These are phyloP conservation scores for Leishmania aethiopica DNA, from an alignment of 208 protist species.

Conservation along the genomic window DNA sequence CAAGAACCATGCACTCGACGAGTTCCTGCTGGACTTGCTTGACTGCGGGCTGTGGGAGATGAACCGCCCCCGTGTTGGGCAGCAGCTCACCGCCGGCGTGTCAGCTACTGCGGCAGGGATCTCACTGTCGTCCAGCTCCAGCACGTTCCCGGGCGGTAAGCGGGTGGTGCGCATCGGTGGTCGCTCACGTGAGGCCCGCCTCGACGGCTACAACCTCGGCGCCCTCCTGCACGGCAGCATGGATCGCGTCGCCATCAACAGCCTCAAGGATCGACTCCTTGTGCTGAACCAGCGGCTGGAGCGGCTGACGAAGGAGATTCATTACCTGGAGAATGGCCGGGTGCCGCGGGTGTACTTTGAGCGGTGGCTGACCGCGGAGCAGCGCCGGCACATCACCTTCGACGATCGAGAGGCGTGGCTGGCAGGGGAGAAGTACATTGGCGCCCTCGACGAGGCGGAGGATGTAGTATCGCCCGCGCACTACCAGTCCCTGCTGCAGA, in stretches of 20 bases:
- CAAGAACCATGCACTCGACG: conserved; percentile 96
- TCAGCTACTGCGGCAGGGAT: conserved; percentile 3
- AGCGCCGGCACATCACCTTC: conserved; percentile 68
- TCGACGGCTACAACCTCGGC: conserved; percentile 82
- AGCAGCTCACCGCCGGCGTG: conserved; percentile 22
- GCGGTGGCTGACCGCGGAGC: conserved; percentile 85
- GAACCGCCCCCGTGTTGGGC: conserved; percentile 45
- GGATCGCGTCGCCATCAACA: conserved; percentile 73
- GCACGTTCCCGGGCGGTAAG: conserved; percentile 75
- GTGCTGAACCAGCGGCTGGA: conserved; percentile 80
- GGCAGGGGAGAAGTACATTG: conserved; percentile 65
- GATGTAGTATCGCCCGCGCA: conserved; percentile 27
- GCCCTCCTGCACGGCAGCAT: conserved; percentile 57
- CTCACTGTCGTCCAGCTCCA: conserved; percentile 8
- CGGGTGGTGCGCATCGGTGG: conserved; percentile 90
- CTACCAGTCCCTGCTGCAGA: conserved; percentile 54
- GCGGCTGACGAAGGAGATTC: conserved; percentile 81
- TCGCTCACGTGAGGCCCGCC: conserved; percentile 68
- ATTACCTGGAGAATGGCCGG: conserved; percentile 77
- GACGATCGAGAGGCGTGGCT: conserved; percentile 89
- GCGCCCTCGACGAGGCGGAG: conserved; percentile 18
- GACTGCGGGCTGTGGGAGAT: conserved; percentile 71
- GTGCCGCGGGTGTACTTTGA: conserved; percentile 86
- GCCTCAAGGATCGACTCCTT: conserved; percentile 75
- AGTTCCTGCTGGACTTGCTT: conserved; percentile 90